Conservation (phyloP, 768 basidiomycete species). For the Cyclocybe aegerita region DNA sequence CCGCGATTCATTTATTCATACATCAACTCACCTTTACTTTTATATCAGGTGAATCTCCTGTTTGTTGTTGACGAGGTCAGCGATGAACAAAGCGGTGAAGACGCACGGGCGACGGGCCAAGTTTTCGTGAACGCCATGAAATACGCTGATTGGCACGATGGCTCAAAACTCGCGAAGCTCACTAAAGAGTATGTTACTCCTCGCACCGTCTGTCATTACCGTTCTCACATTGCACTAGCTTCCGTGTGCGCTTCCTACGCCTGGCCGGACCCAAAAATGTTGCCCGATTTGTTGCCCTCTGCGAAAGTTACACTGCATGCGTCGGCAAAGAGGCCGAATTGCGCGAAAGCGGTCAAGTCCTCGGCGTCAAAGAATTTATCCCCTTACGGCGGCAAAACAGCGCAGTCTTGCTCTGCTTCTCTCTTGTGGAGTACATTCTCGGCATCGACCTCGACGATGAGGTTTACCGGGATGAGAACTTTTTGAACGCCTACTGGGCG, state of each 20-base stretch:
- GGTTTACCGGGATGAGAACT: constrained; percentile 54
- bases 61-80: constrained; percentile 71
- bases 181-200: constrained; percentile 53
- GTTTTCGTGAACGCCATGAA: constrained; percentile 53
- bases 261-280: constrained; percentile 45
- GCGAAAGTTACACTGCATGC: constrained; percentile 54
- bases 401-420: constrained; percentile 63
- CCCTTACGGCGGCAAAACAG: constrained; percentile 68
- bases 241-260: constrained; percentile 47
- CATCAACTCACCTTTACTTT: background rate
- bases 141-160: constrained; percentile 51
- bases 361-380: constrained; percentile 53
- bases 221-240: constrained; percentile 34
- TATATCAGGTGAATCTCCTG: constrained; percentile 50
- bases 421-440: constrained; percentile 58
- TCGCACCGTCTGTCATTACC: background rate
- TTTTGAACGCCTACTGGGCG: constrained; percentile 54
- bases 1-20: constrained; percentile 1
- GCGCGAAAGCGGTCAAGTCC: constrained; percentile 54
- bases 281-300: constrained; percentile 50
- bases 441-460: constrained; percentile 64
- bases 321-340: constrained; percentile 63
- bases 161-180: constrained; percentile 55
- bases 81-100: constrained; percentile 60
- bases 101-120: constrained; percentile 52